Percentiles rank a stretch among this genome's conserved stretches.
Evolutionary conservation across 2,329 filamentous ascomycete species (phyloP).

Genomic region (Parafenestella ontariensis): DNA sequence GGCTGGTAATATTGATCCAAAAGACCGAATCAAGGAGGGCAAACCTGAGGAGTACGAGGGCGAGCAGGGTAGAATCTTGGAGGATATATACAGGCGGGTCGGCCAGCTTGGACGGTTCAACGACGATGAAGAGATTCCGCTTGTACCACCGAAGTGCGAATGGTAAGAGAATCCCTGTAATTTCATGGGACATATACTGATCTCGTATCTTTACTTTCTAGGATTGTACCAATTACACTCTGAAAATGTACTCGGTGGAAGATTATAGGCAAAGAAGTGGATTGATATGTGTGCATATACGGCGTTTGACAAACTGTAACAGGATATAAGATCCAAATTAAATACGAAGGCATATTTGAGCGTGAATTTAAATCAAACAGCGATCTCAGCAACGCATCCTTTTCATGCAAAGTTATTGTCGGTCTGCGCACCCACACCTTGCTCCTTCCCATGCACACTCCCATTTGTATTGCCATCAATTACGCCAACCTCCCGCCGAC

Average conservation of each 20-base stretch:
- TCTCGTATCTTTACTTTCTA: background rate
- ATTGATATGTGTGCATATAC: no score
- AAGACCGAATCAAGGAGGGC: slow-evolving; percentile 65
- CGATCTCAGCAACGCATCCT: no score
- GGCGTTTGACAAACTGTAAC: no score
- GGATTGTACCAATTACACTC: slow-evolving; percentile 47
- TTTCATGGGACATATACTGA: background rate
- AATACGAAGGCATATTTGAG: background rate
- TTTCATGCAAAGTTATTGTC: slow-evolving; percentile 22
- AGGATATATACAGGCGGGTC: slow-evolving; percentile 70
- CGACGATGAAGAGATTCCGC: slow-evolving; percentile 73
- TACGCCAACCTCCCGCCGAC: slow-evolving; percentile 29
- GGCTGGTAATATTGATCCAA: slow-evolving; percentile 34
- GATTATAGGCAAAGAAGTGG: no score
- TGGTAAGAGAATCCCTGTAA: slow-evolving; percentile 50
- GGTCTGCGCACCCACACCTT: background rate
- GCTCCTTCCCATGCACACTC: background rate
- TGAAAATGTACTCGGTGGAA: no score
- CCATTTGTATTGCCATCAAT: slow-evolving; percentile 7
- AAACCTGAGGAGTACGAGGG: slow-evolving; percentile 65
- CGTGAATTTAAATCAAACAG: background rate
- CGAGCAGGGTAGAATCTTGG: slow-evolving; percentile 59
- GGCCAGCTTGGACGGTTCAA: slow-evolving; percentile 71
- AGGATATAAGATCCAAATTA: background rate
- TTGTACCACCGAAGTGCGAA: slow-evolving; percentile 78